Evolutionary conservation across 2,329 filamentous ascomycete species (phyloP).

Genomic region (Fusarium luffae): DNA sequence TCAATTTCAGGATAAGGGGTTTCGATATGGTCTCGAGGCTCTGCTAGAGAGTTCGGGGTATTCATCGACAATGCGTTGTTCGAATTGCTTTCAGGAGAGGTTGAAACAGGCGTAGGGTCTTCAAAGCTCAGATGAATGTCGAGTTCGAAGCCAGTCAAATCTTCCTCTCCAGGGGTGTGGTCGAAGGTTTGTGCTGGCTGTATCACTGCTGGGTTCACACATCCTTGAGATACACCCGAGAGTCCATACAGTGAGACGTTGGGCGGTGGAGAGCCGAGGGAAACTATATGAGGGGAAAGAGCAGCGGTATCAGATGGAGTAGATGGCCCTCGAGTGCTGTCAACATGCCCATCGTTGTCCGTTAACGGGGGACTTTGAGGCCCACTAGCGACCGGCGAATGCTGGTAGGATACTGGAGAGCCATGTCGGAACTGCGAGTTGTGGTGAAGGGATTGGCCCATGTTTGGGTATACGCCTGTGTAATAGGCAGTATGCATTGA

Average conservation of each 20-base stretch:
- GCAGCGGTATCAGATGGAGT: slow-evolving; percentile 32
- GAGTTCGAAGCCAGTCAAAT: slow-evolving; percentile 6
- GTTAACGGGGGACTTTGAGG: slow-evolving; percentile 34
- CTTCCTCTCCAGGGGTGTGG: background rate
- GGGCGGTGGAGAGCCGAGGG: slow-evolving; percentile 23
- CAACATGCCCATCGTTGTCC: slow-evolving; percentile 29
- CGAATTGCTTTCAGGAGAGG: background rate
- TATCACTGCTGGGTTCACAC: slow-evolving; percentile 34
- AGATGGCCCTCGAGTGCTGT: slow-evolving; percentile 30
- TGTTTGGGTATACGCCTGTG: slow-evolving; percentile 3
- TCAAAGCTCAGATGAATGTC: slow-evolving; percentile 4
- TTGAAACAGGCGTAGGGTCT: background rate
- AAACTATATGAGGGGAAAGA: slow-evolving; percentile 20
- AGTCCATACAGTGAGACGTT: slow-evolving; percentile 23
- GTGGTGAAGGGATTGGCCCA: slow-evolving; percentile 3
- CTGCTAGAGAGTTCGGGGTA: background rate
- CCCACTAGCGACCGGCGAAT: slow-evolving; percentile 29
- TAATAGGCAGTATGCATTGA: background rate
- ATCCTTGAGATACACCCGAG: slow-evolving; percentile 16
- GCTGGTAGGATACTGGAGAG: slow-evolving; percentile 37
- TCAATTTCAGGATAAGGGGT: slow-evolving; percentile 28
- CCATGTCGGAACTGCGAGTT: slow-evolving; percentile 14
- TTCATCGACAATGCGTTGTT: background rate
- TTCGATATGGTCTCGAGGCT: background rate
- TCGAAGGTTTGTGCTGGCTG: slow-evolving; percentile 13